Conservation (phyloP, 2,329 filamentous ascomycete species). For the Venturiaceae sp. region DNA sequence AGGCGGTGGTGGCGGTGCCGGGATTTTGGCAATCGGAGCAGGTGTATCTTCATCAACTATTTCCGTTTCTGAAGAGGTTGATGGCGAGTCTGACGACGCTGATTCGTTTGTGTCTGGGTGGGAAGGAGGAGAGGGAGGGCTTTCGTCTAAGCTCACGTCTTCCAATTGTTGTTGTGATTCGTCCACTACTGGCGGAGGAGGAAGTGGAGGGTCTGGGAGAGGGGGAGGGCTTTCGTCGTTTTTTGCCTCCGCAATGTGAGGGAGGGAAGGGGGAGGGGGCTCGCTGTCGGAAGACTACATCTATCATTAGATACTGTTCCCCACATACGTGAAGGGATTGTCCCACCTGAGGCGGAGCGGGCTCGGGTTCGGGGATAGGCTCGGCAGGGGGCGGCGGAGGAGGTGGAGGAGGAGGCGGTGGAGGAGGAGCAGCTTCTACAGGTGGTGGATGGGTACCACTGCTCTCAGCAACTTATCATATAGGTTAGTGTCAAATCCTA, state of each 20-base stretch:
- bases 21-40: too few species aligned
- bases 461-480: neutral
- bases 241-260: neutral
- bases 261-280: conserved; percentile 3
- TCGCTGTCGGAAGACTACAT: conserved; percentile 2
- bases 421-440: neutral
- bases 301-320: conserved; percentile 4
- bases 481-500: neutral
- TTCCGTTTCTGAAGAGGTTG: neutral
- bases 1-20: neutral
- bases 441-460: neutral
- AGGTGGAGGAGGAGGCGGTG: neutral
- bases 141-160: conserved; percentile 3
- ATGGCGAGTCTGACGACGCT: conserved; percentile 6
- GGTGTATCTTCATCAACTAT: neutral
- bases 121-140: conserved; percentile 4
- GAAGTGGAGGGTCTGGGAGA: conserved; percentile 1
- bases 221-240: neutral
- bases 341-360: neutral
- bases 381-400: neutral
- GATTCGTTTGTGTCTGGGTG: conserved; percentile 5
- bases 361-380: neutral
- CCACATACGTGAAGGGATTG: neutral
- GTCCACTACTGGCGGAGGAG: neutral
- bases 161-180: neutral